A percentile compares a stretch with the other conserved stretches of the same genome.
Conservation (phyloP, 1,284 basidiomycete genomes). For the Moesziomyces sp. region DNA sequence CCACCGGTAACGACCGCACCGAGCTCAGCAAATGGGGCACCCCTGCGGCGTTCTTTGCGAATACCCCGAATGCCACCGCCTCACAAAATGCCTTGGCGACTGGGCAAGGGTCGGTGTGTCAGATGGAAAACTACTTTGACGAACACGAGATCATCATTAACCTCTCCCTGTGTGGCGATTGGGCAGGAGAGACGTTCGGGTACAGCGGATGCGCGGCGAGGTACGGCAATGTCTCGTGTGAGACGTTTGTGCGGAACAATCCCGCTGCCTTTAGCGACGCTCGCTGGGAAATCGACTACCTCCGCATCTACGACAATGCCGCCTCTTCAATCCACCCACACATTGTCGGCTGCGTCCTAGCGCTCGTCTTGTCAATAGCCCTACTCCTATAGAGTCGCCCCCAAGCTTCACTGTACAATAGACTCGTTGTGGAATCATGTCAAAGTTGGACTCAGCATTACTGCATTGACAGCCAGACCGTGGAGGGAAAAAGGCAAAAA, state of each 20-base stretch:
- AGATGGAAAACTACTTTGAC: conserved; percentile 46
- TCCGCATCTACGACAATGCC: conserved; percentile 50
- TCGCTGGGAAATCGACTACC: conserved; percentile 59
- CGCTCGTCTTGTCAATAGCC: background rate
- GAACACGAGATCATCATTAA: conserved; percentile 59
- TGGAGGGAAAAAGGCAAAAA: no score
- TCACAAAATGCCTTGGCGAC: conserved; percentile 5
- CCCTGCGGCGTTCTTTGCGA: conserved; percentile 54
- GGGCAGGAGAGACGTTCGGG: conserved; percentile 46
- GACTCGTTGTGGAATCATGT: background rate
- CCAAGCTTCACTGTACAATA: background rate
- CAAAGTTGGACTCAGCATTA: no score
- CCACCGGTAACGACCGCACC: conserved; percentile 30
- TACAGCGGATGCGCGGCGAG: conserved; percentile 21
- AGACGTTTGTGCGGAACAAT: conserved; percentile 49
- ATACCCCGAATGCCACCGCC: conserved; percentile 31
- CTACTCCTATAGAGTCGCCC: background rate
- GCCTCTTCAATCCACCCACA: background rate
- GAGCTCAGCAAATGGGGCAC: conserved; percentile 46
- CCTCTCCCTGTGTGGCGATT: conserved; percentile 39
- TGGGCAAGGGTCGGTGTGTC: conserved; percentile 28
- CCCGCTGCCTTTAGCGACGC: conserved; percentile 47
- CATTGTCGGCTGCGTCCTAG: background rate
- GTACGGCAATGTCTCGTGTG: conserved; percentile 39
- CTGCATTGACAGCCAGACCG: no score